Conservation (phyloP, 768 basidiomycete species). For the Dioszegia crocea region DNA sequence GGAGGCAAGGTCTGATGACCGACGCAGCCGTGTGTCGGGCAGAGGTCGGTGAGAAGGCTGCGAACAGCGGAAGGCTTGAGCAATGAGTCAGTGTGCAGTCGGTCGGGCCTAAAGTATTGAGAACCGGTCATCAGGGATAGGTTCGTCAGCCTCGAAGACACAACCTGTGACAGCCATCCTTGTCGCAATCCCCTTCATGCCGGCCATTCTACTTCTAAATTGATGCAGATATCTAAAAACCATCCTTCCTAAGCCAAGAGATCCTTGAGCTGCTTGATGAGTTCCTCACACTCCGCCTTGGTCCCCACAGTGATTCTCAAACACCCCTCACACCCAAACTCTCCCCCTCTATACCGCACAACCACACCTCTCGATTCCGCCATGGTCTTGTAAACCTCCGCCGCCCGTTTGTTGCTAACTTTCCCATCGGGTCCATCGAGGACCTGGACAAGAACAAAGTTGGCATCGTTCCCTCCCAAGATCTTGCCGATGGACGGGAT, state of each 20-base stretch:
- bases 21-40: too few relatives aligned
- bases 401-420: conserved; percentile 55
- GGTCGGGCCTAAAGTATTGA: too few relatives aligned
- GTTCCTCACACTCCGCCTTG: conserved; percentile 65
- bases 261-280: conserved; percentile 52
- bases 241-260: conserved; percentile 12
- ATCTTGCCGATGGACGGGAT: conserved; percentile 56
- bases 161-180: too few relatives aligned
- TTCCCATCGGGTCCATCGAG: conserved; percentile 53
- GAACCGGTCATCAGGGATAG: too few relatives aligned
- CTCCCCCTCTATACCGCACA: conserved; percentile 80
- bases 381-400: conserved; percentile 67
- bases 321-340: conserved; percentile 80
- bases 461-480: conserved; percentile 81
- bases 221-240: too few relatives aligned
- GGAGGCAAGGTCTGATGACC: too few relatives aligned
- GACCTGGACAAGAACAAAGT: conserved; percentile 81
- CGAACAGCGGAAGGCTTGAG: too few relatives aligned
- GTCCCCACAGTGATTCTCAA: conserved; percentile 86
- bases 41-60: too few relatives aligned
- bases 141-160: too few relatives aligned
- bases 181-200: too few relatives aligned
- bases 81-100: too few relatives aligned
- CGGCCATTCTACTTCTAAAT: too few relatives aligned
- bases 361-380: conserved; percentile 85